phyloP scores from a whole-genome alignment of 441 rosid genomes.

The Gossypium davidsonii region DNA sequence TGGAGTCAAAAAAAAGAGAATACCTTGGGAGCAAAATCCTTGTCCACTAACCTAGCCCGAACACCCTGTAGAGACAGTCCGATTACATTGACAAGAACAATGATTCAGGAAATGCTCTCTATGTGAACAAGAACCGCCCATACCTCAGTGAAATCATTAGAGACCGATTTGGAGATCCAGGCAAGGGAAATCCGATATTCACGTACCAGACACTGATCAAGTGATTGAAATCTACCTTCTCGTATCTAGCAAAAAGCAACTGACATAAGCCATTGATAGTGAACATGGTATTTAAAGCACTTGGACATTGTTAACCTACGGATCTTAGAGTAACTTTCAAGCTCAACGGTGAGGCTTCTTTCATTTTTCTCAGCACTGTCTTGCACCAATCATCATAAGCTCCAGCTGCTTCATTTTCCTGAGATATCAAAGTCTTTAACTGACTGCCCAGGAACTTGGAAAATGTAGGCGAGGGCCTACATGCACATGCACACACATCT shows the following conservation, averaged over 20 bases:
- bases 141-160: constrained; percentile 73
- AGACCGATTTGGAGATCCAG: constrained; percentile 45
- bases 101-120: neutral
- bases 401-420: constrained; percentile 56
- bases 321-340: constrained; percentile 74
- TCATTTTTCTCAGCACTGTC: constrained; percentile 44
- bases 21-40: constrained; percentile 94
- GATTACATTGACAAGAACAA: constrained; percentile 6
- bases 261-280: neutral
- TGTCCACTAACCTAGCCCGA: constrained; percentile 67
- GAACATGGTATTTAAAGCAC: constrained; percentile 12
- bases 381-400: constrained; percentile 55
- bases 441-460: neutral
- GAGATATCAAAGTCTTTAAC: constrained; percentile 9
- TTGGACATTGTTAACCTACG: constrained; percentile 32
- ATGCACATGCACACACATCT: neutral
- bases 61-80: constrained; percentile 47
- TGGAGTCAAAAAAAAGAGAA: neutral
- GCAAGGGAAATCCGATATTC: constrained; percentile 66
- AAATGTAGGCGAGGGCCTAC: neutral
- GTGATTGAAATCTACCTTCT: constrained; percentile 87
- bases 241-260: constrained; percentile 42
- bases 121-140: neutral
- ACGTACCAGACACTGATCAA: constrained; percentile 74
- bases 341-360: constrained; percentile 86